Evolutionary conservation across 2,329 filamentous ascomycete genomes (phyloP), one percentile per base, ranked within the genome.

Genomic region (Apiospora marii): DNA sequence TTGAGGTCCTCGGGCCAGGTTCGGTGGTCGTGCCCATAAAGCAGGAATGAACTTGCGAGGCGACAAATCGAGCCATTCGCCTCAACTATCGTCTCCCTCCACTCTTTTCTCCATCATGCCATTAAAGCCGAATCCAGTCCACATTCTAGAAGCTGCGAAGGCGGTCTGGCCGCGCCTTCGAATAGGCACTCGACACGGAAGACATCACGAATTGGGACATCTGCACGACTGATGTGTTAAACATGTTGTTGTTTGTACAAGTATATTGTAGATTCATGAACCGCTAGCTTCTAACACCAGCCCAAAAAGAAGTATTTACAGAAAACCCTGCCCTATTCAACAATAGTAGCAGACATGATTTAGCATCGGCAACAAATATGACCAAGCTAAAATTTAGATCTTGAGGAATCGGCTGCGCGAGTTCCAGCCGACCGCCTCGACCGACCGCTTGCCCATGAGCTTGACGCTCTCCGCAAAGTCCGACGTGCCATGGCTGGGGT

Each of bases 401-500:
- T 41, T 64, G 58, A 61, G 19, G 53, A 64, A 64, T 4, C 58
- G 58, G 58, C 30, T 64, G 58, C 34, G 58, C 30, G 58, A 64
- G 3, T 37, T n/a, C 58, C 58, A 64, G 19, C 58, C 58, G 8
- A 37, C 58, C 58, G 58, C 34, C 58, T 64, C 49, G 48, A 72
- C 49, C 10, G n/a, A 37, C 24, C 70, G 70, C 70, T 72, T 78
- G 68, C 72, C 46, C 73, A 77, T 79, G 70, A 75, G 74, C 68
- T 72, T 69, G 22, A 80, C 73, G 51, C 83, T 84, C 78, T 81
- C 72, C 1, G 80, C 83, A 72, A 82, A 84, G 69, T 85, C 81
- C 61, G 77, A 79, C 0, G 83, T 84, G 6, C 84, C 84, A 48
- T 82, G 75, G 24, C 76, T 73, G 0, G 84, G 84, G 72, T 85